A percentile compares a stretch with the other conserved stretches of the same genome.
These are phyloP conservation scores for Cryptococcus sp. DNA, from an alignment of 1,284 basidiomycete species.

Conservation along the genomic window DNA sequence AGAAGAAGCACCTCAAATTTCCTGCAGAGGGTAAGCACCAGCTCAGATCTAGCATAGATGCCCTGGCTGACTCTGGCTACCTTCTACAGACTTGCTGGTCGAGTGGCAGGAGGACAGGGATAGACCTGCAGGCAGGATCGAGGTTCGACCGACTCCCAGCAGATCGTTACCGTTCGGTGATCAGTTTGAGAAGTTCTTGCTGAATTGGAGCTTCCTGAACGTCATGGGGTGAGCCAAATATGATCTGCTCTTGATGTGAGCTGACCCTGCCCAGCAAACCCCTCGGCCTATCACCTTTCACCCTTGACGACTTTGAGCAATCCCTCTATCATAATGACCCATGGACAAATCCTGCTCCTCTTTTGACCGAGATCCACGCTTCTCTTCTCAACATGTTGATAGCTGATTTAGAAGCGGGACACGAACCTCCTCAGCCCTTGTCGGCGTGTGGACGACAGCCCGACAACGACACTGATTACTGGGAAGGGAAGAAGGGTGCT, in stretches of 20 bases:
- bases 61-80: constrained; percentile 58
- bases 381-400: constrained; percentile 80
- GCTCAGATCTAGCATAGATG: background rate
- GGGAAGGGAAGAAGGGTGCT: constrained; percentile 50
- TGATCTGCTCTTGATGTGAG: background rate
- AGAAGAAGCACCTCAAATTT: constrained; percentile 79
- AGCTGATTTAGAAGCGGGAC: constrained; percentile 62
- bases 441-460: constrained; percentile 29
- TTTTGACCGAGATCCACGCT: constrained; percentile 86
- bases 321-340: constrained; percentile 74
- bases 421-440: constrained; percentile 36
- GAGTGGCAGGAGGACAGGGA: constrained; percentile 71
- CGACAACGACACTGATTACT: constrained; percentile 48
- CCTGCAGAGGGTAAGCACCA: constrained; percentile 57
- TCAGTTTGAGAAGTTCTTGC: constrained; percentile 79
- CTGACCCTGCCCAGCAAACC: constrained; percentile 64
- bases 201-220: constrained; percentile 89
- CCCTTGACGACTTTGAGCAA: constrained; percentile 89
- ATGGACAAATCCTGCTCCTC: constrained; percentile 66
- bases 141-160: constrained; percentile 65
- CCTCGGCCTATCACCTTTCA: constrained; percentile 83
- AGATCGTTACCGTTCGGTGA: constrained; percentile 72
- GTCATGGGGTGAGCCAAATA: constrained; percentile 72
- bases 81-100: constrained; percentile 73
- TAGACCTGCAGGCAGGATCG: constrained; percentile 38